These are phyloP conservation scores for Scytalidium sp. DNA, from an alignment of 2,329 filamentous ascomycete genomes.

Conservation along the genomic window DNA sequence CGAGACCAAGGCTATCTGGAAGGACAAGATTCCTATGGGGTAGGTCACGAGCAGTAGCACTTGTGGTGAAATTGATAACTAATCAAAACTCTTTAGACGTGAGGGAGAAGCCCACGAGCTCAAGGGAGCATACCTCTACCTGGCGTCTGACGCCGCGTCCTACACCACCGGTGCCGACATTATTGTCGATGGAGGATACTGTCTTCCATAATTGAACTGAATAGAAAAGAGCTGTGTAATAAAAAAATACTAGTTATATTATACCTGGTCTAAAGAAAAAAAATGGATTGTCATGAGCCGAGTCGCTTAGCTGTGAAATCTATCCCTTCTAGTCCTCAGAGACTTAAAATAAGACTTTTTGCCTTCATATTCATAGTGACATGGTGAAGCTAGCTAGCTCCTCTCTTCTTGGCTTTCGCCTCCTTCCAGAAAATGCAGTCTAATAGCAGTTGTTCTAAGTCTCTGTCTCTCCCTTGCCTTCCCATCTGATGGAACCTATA, in stretches of 20 bases:
- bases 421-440: too few species aligned
- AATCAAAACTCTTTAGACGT: slow-evolving; percentile 38
- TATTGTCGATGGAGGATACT: slow-evolving; percentile 74
- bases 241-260: neutral
- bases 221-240: neutral
- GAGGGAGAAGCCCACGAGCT: slow-evolving; percentile 72
- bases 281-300: too few species aligned
- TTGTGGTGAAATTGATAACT: slow-evolving; percentile 9
- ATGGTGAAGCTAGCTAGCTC: too few species aligned
- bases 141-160: slow-evolving; percentile 77
- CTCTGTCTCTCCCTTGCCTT: too few species aligned
- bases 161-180: slow-evolving; percentile 78
- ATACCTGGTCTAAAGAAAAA: too few species aligned
- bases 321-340: too few species aligned
- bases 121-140: slow-evolving; percentile 79
- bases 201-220: slow-evolving; percentile 37
- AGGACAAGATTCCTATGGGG: slow-evolving; percentile 76
- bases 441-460: too few species aligned
- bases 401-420: too few species aligned
- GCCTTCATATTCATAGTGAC: too few species aligned
- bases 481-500: too few species aligned
- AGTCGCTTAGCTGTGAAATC: too few species aligned
- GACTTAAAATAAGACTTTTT: too few species aligned
- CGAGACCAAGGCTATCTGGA: slow-evolving; percentile 71
- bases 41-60: neutral